Conservation (phyloP, 106 monocot genomes). For the Dendrobium huoshanense region DNA sequence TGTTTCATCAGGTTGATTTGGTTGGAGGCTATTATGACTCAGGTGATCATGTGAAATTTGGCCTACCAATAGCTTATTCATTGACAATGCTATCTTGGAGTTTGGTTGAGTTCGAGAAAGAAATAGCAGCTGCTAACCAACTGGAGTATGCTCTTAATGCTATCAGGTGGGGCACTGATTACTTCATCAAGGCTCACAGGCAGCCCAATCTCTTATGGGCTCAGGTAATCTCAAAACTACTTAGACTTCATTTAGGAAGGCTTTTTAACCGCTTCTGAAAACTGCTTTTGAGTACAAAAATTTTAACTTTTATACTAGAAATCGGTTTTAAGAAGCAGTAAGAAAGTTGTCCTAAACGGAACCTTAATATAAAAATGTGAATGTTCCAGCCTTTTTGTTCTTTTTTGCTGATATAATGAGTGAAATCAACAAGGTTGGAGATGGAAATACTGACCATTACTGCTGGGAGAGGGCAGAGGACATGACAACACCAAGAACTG, state of each 20-base stretch:
- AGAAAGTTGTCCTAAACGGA: too few relatives aligned
- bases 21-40: conserved; percentile 95
- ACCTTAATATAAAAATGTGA: too few relatives aligned
- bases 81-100: conserved; percentile 80
- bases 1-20: conserved; percentile 53
- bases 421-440: conserved; percentile 51
- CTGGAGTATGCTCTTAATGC: conserved; percentile 50
- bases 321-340: too few relatives aligned
- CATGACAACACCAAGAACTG: conserved; percentile 70
- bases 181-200: conserved; percentile 76
- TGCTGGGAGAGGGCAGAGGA: conserved; percentile 95
- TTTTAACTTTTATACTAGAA: too few relatives aligned
- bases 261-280: too few relatives aligned
- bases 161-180: conserved; percentile 90
- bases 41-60: conserved; percentile 95
- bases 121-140: conserved; percentile 49
- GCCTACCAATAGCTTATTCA: conserved; percentile 76
- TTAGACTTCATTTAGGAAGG: too few relatives aligned
- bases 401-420: too few relatives aligned
- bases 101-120: conserved; percentile 70
- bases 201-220: conserved; percentile 74
- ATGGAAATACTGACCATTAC: conserved; percentile 70
- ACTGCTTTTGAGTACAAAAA: too few relatives aligned
- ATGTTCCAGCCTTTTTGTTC: too few relatives aligned
- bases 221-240: conserved; percentile 32